Conservation (phyloP, 352 stramenopile genomes). For the Globisporangium parvum region DNA sequence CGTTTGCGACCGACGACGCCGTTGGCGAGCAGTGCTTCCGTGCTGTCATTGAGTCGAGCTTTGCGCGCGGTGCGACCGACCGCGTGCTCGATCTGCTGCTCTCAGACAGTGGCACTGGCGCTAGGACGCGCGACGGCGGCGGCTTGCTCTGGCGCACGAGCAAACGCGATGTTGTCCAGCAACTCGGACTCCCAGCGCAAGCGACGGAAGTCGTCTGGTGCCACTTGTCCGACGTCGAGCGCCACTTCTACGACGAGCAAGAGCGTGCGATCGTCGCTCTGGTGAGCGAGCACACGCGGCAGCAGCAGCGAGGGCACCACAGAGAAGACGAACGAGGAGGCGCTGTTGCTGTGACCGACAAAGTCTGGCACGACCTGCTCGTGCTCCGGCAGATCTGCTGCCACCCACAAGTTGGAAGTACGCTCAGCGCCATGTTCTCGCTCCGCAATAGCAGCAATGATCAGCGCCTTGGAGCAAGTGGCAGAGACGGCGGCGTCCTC, state of each 20-base stretch:
- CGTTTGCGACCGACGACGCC: conserved; percentile 27
- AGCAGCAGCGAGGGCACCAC: conserved; percentile 16
- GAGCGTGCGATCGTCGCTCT: conserved; percentile 39
- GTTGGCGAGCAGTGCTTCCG: conserved; percentile 27
- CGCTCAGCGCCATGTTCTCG: conserved; percentile 14
- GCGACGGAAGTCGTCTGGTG: conserved; percentile 56
- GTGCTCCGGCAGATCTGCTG: conserved; percentile 88
- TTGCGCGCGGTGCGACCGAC: conserved; percentile 28
- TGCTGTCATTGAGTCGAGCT: conserved; percentile 28
- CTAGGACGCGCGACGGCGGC: conserved; percentile 12
- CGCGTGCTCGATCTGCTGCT: conserved; percentile 48
- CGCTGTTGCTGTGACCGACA: conserved; percentile 21
- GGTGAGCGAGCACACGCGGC: conserved; percentile 27
- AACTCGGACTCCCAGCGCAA: conserved; percentile 58
- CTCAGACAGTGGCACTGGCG: conserved; percentile 8
- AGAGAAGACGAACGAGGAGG: too few species aligned
- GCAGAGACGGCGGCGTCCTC: conserved; percentile 26
- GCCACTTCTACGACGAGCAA: conserved; percentile 71
- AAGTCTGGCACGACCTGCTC: conserved; percentile 66
- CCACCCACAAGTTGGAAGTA: conserved; percentile 84
- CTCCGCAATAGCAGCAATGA: conserved; percentile 1
- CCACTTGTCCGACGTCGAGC: conserved; percentile 66
- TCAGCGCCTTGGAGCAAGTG: not conserved
- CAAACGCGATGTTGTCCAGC: conserved; percentile 65
- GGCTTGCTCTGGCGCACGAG: conserved; percentile 71